Conservation (phyloP, 352 stramenopile species). For the Blastocystis sp. region DNA sequence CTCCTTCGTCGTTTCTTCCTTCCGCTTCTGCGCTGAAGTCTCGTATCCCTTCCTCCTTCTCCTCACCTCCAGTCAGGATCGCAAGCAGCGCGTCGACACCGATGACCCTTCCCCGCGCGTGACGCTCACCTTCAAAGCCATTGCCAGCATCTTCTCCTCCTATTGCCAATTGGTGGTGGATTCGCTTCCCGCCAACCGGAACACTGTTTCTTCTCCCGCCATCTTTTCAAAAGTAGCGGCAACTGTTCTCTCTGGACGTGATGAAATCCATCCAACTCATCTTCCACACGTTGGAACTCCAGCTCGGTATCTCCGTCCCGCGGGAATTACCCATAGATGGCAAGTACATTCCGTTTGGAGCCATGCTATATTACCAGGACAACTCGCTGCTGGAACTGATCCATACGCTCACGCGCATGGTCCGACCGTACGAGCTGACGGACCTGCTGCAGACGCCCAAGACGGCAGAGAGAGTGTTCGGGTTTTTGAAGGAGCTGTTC, state of each 20-base stretch:
- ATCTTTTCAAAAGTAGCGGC: neutral
- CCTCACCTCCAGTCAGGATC: neutral
- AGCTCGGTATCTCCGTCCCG: neutral
- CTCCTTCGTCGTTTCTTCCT: neutral
- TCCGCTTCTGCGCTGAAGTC: conserved; percentile 25
- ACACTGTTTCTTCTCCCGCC: neutral
- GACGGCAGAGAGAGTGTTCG: conserved; percentile 14
- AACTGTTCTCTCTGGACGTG: neutral
- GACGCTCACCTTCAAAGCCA: conserved; percentile 1
- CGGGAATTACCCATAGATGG: neutral
- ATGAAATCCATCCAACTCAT: neutral
- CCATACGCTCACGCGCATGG: neutral
- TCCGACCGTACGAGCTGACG: neutral
- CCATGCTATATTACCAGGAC: conserved; percentile 45
- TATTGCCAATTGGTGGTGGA: neutral
- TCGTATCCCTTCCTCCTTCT: neutral
- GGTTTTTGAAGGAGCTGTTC: conserved; percentile 20
- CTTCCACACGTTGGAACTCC: neutral
- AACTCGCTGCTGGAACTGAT: conserved; percentile 5
- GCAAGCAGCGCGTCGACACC: neutral
- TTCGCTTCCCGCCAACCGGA: neutral
- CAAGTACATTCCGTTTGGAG: conserved; percentile 36
- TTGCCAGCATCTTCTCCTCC: neutral
- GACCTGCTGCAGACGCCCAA: conserved; percentile 13
- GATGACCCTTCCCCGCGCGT: neutral